Evolutionary conservation across 73 alveolate species (phyloP).

Genomic region (Paraurostyla sp.): DNA sequence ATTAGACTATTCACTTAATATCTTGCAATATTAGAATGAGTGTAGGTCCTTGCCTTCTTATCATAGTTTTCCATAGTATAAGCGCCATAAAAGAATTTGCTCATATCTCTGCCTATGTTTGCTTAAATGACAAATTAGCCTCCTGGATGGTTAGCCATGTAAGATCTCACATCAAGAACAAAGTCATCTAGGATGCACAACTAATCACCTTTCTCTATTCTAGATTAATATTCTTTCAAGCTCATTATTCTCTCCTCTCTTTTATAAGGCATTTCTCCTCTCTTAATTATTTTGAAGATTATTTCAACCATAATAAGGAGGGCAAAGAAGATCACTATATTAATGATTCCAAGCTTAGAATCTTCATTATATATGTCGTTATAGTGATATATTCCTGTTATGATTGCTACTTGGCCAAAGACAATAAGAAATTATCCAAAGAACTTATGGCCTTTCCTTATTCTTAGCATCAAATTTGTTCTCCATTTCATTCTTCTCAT

Average conservation of each 20-base stretch:
- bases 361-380: too few relatives aligned
- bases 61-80: conserved; percentile 64
- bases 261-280: neutral
- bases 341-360: neutral
- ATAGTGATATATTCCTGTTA: too few relatives aligned
- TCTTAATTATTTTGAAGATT: neutral
- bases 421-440: too few relatives aligned
- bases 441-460: neutral
- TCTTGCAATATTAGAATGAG: conserved; percentile 40
- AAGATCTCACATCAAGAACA: conserved; percentile 53
- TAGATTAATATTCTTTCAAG: neutral
- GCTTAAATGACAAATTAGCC: conserved; percentile 73
- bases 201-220: conserved; percentile 39
- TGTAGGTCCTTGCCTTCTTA: neutral
- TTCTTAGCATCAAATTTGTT: neutral
- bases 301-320: neutral
- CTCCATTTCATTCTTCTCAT: neutral
- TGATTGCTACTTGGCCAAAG: too few relatives aligned
- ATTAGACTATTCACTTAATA: neutral
- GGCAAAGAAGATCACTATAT: neutral
- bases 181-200: conserved; percentile 49
- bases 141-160: conserved; percentile 78
- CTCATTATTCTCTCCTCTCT: neutral
- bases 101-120: conserved; percentile 79
- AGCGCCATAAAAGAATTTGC: conserved; percentile 84